Base-by-base conservation (phyloP, 805 yeast genomes). In the Yarrowia sp. region DNA sequence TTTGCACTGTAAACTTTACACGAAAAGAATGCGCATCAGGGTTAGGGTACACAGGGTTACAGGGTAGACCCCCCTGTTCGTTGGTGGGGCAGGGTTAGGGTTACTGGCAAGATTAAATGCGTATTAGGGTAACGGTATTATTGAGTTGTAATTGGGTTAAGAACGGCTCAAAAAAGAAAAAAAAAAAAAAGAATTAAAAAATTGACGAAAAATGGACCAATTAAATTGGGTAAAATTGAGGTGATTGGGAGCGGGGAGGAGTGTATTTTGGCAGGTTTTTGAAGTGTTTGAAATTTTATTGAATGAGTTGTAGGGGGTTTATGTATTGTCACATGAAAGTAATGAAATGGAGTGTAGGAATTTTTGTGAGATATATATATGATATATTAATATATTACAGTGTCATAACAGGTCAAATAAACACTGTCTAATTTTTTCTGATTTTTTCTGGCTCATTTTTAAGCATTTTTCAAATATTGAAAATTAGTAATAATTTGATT, bases 21-120 rank as follows among this genome's bases (percentile, higher is more conserved):
- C 55, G 55, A 48, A 48, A 48, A 48, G 55, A 48, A 48, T 48
- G 55, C 55, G 55, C 55, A 15, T 18, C 55, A 35, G 55, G 55
- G 55, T 35, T 48, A 15, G 55, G 55, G 55, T 17, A 17, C 8
- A 8, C 28, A 32, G 41, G 32, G 55, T 13, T 47, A 14, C 55
- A 48, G 55, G 55, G 55, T 48, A 48, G n/a, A n/a, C n/a, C n/a
- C n/a, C 55, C 33, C 41, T 41, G 55, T 41, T 17, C 41, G 6
- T 17, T 32, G 35, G 55, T 48, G 55, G 55, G 55, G 55, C 55
- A 48, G 55, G 55, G 55, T 35, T 48, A 35, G 51, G 51, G 51
- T 8, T 4, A 8, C 17, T n/a, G 35, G 13, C 8, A 15, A 47
- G 22, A 45, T 45, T 45, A n/a, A 31, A 28, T 43, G 32, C 7